These are phyloP conservation scores for Penicillium sp. DNA, from an alignment of 2,329 filamentous ascomycete species.

Conservation along the genomic window DNA sequence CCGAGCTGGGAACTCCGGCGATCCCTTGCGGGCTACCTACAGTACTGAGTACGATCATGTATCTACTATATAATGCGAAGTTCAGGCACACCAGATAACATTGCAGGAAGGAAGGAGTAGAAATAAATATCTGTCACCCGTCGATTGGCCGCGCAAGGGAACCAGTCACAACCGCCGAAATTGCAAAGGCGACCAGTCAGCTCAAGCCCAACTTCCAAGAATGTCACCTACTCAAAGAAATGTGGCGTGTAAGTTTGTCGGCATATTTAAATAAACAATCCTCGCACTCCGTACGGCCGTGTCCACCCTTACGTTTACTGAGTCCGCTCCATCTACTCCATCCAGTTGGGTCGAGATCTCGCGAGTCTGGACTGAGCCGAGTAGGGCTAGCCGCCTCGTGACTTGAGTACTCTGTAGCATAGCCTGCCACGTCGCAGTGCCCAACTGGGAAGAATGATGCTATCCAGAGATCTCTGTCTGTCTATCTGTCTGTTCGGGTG, in stretches of 20 bases:
- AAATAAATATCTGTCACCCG: background rate
- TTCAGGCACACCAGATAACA: background rate
- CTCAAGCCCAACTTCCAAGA: background rate
- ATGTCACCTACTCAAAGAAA: background rate
- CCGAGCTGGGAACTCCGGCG: conserved; percentile 13
- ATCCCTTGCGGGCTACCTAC: conserved; percentile 10
- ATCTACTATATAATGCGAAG: too few species aligned
- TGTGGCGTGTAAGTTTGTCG: background rate
- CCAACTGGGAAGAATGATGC: background rate
- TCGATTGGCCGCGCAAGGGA: background rate
- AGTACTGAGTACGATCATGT: background rate
- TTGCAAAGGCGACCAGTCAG: conserved; percentile 11
- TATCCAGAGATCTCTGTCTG: background rate
- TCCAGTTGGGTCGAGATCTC: too few species aligned
- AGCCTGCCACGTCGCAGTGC: background rate
- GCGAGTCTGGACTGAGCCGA: background rate
- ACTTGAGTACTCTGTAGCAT: background rate
- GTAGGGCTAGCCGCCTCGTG: background rate
- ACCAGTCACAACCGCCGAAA: conserved; percentile 10
- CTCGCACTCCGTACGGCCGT: too few species aligned
- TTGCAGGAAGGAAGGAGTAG: background rate
- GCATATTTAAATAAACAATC: background rate
- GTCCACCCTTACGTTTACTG: too few species aligned
- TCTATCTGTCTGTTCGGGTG: background rate
- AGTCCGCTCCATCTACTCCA: too few species aligned